Evolutionary conservation across 805 yeast species (phyloP).

Genomic region (Nakazawaea siamensis): DNA sequence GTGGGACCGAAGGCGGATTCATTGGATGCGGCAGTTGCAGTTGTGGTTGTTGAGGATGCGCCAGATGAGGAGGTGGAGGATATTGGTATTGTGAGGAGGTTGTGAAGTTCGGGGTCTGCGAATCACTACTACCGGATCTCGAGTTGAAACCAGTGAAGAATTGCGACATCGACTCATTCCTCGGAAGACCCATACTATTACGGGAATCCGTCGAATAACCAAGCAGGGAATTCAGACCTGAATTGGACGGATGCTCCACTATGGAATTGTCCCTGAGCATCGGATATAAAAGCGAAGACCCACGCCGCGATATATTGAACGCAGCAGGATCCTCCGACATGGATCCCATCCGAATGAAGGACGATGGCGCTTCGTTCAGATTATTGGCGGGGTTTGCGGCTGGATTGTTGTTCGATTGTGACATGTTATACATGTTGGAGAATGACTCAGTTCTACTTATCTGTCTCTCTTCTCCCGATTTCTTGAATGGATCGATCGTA

Average conservation of each 20-base stretch:
- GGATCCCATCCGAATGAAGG: slow-evolving; percentile 14
- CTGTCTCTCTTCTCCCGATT: too few species aligned
- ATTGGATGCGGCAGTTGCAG: slow-evolving; percentile 2
- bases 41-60: slow-evolving; percentile 7
- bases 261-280: slow-evolving; percentile 10
- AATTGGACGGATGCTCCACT: slow-evolving; percentile 5
- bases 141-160: slow-evolving; percentile 8
- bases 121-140: slow-evolving; percentile 2
- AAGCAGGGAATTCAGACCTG: background rate
- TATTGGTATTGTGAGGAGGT: slow-evolving; percentile 1
- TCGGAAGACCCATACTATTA: slow-evolving; percentile 1
- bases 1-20: slow-evolving; percentile 1
- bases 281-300: slow-evolving; percentile 18
- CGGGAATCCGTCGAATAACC: background rate
- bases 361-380: slow-evolving; percentile 11
- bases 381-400: slow-evolving; percentile 6
- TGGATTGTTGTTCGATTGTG: slow-evolving; percentile 6
- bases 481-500: too few species aligned
- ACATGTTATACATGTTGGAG: slow-evolving; percentile 10
- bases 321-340: slow-evolving; percentile 17
- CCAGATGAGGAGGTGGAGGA: background rate
- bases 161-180: slow-evolving; percentile 10
- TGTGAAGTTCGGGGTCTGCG: slow-evolving; percentile 2
- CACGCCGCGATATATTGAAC: slow-evolving; percentile 18
- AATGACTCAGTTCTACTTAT: background rate